Base-by-base conservation (phyloP, 441 rosid genomes). In the Croton setiger region DNA sequence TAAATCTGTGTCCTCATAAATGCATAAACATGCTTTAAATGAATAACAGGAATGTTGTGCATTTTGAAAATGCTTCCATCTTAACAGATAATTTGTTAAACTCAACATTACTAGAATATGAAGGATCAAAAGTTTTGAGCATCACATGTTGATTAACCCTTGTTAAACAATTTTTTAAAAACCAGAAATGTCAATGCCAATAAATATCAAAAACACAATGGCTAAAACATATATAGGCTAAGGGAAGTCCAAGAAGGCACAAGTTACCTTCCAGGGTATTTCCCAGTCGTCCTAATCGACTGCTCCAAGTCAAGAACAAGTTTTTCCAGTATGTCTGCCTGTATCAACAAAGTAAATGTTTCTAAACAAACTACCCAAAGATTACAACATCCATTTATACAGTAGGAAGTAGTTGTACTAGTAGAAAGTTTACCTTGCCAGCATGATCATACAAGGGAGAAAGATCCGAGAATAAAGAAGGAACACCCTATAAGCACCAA, bases 391-490 rank as follows among this genome's bases (percentile, higher is more conserved):
- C 35, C 56, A 44, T 62, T 56, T 74, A 48, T 64, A 43, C 57
- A 33, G 68, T 69, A 75, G 65, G 66, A 68, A 64, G 74, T 35
- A 73, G 71, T 78, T 12, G 7, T 14, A 15, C 5, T 39, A 39
- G 10, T 5, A 39, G 31, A 39, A 39, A 39, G 9, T 80, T 76
- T 69, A 93, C 98, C 98, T 96, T 96, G 76, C 84, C 81, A 74
- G 86, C 84, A 75, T 91, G 96, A 78, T 85, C 86, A 65, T 96
- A 96, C 64, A 96, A 76, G 59, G 99, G 88, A 72, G 98, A 96
- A 77, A 96, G 98, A 77, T 93, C 98, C 10, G 98, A 93, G 78
- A 93, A 96, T 71, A 93, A 80, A 36, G 99, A 96, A 73, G 99
- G 98, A 76, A 96, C 97, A 62, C 99, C 99, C 98, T 93, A 75